Evolutionary conservation across 2,329 filamentous ascomycete genomes (phyloP).

Genomic region (Talaromyces sp.): DNA sequence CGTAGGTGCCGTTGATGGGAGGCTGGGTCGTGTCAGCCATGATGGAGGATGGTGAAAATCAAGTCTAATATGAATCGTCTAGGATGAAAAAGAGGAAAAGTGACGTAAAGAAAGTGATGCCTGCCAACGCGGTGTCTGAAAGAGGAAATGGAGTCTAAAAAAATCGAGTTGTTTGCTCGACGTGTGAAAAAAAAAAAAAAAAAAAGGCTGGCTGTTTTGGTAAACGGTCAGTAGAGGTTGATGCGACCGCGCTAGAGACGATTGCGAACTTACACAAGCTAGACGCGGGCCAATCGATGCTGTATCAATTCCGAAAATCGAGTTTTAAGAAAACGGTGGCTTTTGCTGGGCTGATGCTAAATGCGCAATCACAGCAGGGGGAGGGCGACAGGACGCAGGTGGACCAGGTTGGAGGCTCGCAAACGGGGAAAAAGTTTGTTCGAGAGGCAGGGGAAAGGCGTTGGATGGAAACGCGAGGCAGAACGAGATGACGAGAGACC

Average conservation of each 20-base stretch:
- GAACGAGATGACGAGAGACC: not conserved
- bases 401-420: not conserved
- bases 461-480: not conserved
- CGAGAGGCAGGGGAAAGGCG: not conserved
- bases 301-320: not conserved
- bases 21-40: conserved; percentile 38
- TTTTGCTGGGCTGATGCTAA: not conserved
- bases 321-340: not conserved
- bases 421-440: not conserved
- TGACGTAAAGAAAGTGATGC: conserved; percentile 12
- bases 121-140: not conserved
- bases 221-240: not conserved
- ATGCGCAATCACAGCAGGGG: not conserved
- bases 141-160: not conserved
- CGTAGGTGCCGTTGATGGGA: conserved; percentile 39
- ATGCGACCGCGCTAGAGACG: not conserved
- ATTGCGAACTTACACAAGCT: not conserved
- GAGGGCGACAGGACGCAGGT: not conserved
- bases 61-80: conserved; percentile 11
- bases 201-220: not conserved
- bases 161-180: not conserved
- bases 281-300: not conserved
- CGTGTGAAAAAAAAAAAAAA: not conserved
- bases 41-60: conserved; percentile 17
- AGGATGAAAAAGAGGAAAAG: not conserved